Evolutionary conservation across 495 filamentous ascomycete genomes (phyloP).

Genomic region (Daldinia childiae): DNA sequence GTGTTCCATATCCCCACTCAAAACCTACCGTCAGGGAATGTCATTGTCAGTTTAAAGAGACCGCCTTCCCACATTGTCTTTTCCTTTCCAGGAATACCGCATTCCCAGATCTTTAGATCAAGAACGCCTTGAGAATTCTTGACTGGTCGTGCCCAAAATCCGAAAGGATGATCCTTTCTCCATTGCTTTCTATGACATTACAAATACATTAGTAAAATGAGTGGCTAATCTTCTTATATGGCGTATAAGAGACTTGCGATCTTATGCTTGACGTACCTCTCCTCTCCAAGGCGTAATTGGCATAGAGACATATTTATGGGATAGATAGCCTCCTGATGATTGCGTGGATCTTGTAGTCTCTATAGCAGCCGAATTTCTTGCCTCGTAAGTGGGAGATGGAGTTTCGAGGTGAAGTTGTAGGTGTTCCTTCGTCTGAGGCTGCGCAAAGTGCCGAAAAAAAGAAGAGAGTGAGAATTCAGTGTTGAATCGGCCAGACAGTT

Average conservation of each 20-base stretch:
- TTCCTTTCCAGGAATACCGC: conserved; percentile 93
- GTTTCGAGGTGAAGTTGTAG: not conserved
- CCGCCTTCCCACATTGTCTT: conserved; percentile 98
- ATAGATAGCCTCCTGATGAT: not conserved
- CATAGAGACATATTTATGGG: conserved; percentile 79
- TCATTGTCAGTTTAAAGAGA: conserved; percentile 90
- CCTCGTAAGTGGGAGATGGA: not conserved
- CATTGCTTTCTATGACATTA: conserved; percentile 80
- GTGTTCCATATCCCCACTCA: not conserved
- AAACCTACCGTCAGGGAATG: conserved; percentile 90
- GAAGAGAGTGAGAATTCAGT: conserved; percentile 4
- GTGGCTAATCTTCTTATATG: not conserved
- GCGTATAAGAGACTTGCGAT: not conserved
- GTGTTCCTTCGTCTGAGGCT: conserved; percentile 3
- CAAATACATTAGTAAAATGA: conserved; percentile 20
- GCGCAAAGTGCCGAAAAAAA: conserved; percentile 9
- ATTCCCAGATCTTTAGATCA: conserved; percentile 96
- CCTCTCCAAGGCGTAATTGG: conserved; percentile 87
- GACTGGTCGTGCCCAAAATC: conserved; percentile 91
- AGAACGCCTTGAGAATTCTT: conserved; percentile 81
- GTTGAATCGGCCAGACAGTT: conserved; percentile 7
- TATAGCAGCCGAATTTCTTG: not conserved
- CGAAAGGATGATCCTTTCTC: conserved; percentile 96
- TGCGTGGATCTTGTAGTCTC: not conserved
- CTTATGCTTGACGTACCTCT: conserved; percentile 69